Evolutionary conservation across 1,139 yeast genomes (phyloP), one percentile per base, ranked within the genome.

Genomic region (Diutina sp.): DNA sequence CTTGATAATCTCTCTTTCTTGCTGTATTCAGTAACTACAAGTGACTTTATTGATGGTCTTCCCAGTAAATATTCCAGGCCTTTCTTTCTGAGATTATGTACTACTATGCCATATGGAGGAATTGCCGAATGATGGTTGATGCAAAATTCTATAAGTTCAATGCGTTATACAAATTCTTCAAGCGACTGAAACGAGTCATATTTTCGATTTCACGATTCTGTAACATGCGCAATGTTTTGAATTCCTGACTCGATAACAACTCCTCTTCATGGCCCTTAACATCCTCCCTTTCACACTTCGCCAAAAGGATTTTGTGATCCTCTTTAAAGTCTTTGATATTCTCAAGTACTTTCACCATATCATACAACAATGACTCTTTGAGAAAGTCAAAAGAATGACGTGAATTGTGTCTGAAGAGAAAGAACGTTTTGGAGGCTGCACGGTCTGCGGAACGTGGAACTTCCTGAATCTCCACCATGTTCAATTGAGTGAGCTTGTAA

Each of bases 401-500:
- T 58, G 84, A 83, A 57, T 82, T 83, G 63, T 85, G 87, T 66
- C 90, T 80, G 77, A 90, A 93, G 54, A 93, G 77, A 66, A 83
- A 93, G 54, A 87, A 86, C 1, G 97, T 86, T 62, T 95, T 83
- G 51, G 90, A 84, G 0, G 98, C 97, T 1, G 96, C 93, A 61
- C 99, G 78, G 67, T 91, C 98, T 41, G 85, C 86, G 45, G 96
- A 86, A 65, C 95, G 80, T 8, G 99, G 98, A 41, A 93, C 87
- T 71, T 95, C 99, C 68, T 93, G 98, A 53, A 86, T 78, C 66
- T 86, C 90, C 30, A 85, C 70, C 18, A 84, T 75, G 62, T 85
- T 84, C 62, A 80, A 76, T 56, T 77, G 79, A 25, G 84, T 72
- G 56, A 86, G 68, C 52, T 77, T 77, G 57, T 83, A 78, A 47